Evolutionary conservation across 1,139 yeast genomes (phyloP), one percentile per base, ranked within the genome.

Genomic region (Pichiaceae sp.): DNA sequence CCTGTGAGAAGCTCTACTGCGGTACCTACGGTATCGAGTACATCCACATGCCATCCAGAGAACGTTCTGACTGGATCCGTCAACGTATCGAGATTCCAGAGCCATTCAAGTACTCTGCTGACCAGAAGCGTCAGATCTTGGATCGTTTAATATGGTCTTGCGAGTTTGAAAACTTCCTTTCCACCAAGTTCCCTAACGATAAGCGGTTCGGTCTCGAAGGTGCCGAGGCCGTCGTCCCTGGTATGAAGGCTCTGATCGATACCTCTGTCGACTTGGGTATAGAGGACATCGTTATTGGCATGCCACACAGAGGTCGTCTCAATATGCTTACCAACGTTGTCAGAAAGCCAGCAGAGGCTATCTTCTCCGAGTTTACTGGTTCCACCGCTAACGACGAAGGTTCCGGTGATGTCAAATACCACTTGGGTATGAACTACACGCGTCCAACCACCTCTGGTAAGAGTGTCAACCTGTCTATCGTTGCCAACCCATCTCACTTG

Each of bases 291-390:
- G 95, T 91, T 54, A 82, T 93, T 54, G 99, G 99, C 70, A 91
- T 91, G 98, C 96, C 99, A 41, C 98, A 91, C 66, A 86, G 99
- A 75, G 99, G 99, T 67, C 82, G 99, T 71, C 74, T 91, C 57
- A 91, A 91, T 64, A 89, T 91, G 82, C 75, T 91, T 65, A 86
- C 96, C 43, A 91, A 91, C 66, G 98, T 91, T 55, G 96, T 91
- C 37, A 84, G 98, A 70, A 91, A 91, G 64, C 97, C 98, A 55
- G 89, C 91, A 60, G 97, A 91, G 70, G 86, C 96, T 34, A 93
- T 91, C 59, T 91, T 91, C 63, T 80, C 93, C 36, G 99, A 91
- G 68, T 91, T 91, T 62, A 72, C 91, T 40, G 98, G 98, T 47
- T 83, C 95, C 21, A 75, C 81, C 54, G 47, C 33, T 4, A 78